A percentile compares a stretch with the other conserved stretches of the same genome.
These are phyloP conservation scores for Neoboletus subvelutipes DNA, from an alignment of 768 basidiomycete genomes.

Conservation along the genomic window DNA sequence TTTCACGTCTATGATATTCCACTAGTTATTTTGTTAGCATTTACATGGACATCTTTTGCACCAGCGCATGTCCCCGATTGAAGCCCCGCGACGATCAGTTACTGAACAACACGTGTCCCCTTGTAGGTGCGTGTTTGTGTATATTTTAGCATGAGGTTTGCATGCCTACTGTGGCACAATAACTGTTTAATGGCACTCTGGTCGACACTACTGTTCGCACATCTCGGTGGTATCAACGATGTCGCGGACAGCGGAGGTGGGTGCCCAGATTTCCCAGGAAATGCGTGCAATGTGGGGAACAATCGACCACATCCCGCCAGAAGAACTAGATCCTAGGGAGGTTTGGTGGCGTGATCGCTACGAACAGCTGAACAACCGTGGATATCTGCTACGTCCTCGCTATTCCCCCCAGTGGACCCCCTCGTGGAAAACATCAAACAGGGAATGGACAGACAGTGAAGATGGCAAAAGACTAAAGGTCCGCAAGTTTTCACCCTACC, in stretches of 20 bases:
- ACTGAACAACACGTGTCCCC: background rate
- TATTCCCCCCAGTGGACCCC: slow-evolving; percentile 14
- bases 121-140: slow-evolving; percentile 12
- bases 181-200: background rate
- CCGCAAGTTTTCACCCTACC: background rate
- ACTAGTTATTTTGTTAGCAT: background rate
- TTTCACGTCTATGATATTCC: background rate
- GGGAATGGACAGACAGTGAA: background rate
- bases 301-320: background rate
- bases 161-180: background rate
- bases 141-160: slow-evolving; percentile 8
- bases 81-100: background rate
- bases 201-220: background rate
- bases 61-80: slow-evolving; percentile 7
- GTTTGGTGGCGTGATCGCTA: slow-evolving; percentile 15
- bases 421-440: slow-evolving; percentile 3
- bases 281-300: slow-evolving; percentile 1
- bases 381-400: slow-evolving; percentile 14
- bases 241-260: background rate
- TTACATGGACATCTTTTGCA: no score
- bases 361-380: background rate
- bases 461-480: background rate
- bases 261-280: background rate
- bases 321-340: slow-evolving; percentile 9
- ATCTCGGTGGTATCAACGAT: background rate